A percentile compares a stretch with the other conserved stretches of the same genome.
phyloP scores from a whole-genome alignment of 305 asterid genomes.

The Solanum aculeatissimum region DNA sequence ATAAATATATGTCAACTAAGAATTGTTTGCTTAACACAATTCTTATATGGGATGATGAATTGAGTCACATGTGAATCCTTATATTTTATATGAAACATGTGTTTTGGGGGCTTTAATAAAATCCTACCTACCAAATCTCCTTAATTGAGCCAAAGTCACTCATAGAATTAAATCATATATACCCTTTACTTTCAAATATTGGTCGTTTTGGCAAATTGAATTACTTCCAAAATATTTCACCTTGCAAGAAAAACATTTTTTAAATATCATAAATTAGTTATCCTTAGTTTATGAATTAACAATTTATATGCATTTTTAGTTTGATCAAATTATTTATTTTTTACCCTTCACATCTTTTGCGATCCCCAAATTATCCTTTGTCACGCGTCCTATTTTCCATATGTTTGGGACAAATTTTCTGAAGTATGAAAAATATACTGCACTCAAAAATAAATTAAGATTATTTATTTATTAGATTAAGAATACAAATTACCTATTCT shows the following conservation, averaged over 20 bases:
- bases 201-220: neutral
- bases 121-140: slow-evolving; percentile 5
- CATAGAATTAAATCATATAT: neutral
- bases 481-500: neutral
- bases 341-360: neutral
- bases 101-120: neutral
- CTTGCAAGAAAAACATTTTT: neutral
- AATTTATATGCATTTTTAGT: neutral
- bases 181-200: neutral
- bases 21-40: neutral
- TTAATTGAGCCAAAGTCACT: neutral
- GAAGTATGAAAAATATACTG: neutral
- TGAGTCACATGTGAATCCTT: neutral
- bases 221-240: neutral
- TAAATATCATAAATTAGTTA: neutral
- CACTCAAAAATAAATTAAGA: neutral
- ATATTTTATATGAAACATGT: slow-evolving; percentile 1
- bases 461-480: neutral
- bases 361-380: neutral
- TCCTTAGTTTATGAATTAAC: neutral
- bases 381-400: neutral
- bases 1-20: too few species aligned
- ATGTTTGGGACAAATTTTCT: neutral
- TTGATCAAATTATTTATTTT: neutral
- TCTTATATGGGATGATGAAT: neutral